Base-by-base conservation (phyloP, 2,329 filamentous ascomycete genomes). In the Phoma sp. region DNA sequence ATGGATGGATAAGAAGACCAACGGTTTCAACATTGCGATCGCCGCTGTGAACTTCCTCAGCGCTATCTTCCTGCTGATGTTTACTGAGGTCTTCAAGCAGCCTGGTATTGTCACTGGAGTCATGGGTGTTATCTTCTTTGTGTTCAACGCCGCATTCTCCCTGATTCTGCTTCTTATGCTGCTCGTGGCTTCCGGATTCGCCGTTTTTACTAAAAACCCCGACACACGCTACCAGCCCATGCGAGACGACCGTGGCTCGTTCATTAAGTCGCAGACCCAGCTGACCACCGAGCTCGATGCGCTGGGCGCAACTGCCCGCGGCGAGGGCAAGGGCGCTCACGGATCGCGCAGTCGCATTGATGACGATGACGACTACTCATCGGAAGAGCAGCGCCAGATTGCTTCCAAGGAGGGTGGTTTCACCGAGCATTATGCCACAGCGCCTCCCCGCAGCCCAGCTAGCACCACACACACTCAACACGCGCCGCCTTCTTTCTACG, bases 1-100 rank as follows among this genome's bases (percentile, higher is more conserved):
- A 14, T 98, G 91, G 89, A 98, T 98, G 93, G 93, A 97, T 82
- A 96, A 96, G 86, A 93, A 93, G 79, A 96, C 91, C 58, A 98
- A 97, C 76, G 88, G 88, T 42, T 96, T 96, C 83, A 97, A 97
- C 79, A 96, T 98, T 69, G 85, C 91, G 57, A 97, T 97, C 67
- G 89, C 87, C 59, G 89, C 86, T 40, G 82, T 96, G 76, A 97
- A 96, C 81, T 96, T 97, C 75, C 75, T 97, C 68, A 96, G 95
- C 77, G 84, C 89, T 51, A 87, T 97, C 73, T 96, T 96, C 80
- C 80, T 97, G 30, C 81, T 98, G 51, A 85, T 97, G 66, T 96
- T 96, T 79, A 91, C 91, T 23, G 84, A 89, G 57, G 85, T 96
- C 42, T 97, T 97, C 77, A 87, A 89, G 61, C 88, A 92, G 64